Evolutionary conservation across 441 rosid genomes (phyloP).

Genomic region (Gossypium schwendimanii): DNA sequence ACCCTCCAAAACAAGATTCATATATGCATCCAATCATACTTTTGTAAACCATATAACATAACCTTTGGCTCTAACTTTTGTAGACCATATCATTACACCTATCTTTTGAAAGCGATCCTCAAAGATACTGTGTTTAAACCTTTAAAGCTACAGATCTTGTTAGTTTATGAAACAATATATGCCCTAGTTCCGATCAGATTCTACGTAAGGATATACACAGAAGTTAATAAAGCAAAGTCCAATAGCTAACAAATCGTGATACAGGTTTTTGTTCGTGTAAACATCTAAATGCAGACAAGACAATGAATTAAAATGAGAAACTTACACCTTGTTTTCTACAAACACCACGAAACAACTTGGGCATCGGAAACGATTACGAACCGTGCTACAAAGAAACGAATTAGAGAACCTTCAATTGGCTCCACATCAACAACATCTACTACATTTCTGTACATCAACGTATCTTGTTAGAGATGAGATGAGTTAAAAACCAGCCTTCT

Average conservation of each 20-base stretch:
- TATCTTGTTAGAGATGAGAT: slow-evolving; percentile 35
- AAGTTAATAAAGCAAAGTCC: background rate
- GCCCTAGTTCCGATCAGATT: background rate
- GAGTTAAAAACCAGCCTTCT: slow-evolving; percentile 33
- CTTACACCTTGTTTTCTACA: slow-evolving; percentile 4
- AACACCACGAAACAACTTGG: slow-evolving; percentile 17
- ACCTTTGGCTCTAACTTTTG: background rate
- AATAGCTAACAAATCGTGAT: background rate
- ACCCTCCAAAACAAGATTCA: too few relatives aligned
- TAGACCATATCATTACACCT: background rate
- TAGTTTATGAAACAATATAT: background rate
- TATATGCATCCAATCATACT: too few relatives aligned
- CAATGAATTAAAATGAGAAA: slow-evolving; percentile 17
- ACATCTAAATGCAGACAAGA: background rate
- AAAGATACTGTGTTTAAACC: background rate
- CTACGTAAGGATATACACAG: background rate
- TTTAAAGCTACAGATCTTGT: background rate
- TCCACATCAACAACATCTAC: slow-evolving; percentile 21
- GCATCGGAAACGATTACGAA: slow-evolving; percentile 23
- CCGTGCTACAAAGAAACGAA: slow-evolving; percentile 22
- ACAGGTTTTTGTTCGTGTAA: background rate
- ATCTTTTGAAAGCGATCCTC: background rate
- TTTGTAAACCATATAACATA: too few relatives aligned
- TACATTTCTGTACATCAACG: slow-evolving; percentile 41
- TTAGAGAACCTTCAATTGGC: slow-evolving; percentile 23